Conservation (phyloP, 805 yeast species). For the Myxozyma udenii region DNA sequence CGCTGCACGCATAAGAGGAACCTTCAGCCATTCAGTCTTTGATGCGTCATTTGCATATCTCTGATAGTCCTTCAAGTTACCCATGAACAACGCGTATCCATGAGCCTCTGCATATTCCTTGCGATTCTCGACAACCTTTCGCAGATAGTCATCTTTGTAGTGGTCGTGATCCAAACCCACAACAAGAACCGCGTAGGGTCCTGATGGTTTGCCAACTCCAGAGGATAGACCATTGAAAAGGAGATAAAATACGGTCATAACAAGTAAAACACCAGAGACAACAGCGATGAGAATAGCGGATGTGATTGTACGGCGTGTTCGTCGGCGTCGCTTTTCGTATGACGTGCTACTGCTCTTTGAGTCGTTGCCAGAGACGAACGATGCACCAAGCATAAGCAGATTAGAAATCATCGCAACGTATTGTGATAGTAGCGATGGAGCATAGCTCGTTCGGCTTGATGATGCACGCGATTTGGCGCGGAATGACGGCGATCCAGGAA, state of each 20-base stretch:
- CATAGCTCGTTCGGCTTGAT: slow-evolving; percentile 8
- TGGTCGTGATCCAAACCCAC: slow-evolving; percentile 74
- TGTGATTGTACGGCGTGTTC: slow-evolving; percentile 11
- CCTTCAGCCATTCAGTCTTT: slow-evolving; percentile 55
- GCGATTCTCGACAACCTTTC: slow-evolving; percentile 75
- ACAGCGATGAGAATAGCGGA: slow-evolving; percentile 2
- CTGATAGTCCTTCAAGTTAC: slow-evolving; percentile 79
- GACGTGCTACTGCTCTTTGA: neutral
- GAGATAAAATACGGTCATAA: slow-evolving; percentile 1
- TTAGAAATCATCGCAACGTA: slow-evolving; percentile 3
- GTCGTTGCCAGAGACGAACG: neutral
- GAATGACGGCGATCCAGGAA: slow-evolving; percentile 20
- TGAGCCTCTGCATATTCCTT: slow-evolving; percentile 82
- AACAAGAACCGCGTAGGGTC: slow-evolving; percentile 57
- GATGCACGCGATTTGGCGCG: slow-evolving; percentile 17
- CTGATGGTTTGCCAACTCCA: slow-evolving; percentile 1
- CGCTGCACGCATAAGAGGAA: slow-evolving; percentile 75
- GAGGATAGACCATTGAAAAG: neutral
- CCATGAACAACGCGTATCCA: slow-evolving; percentile 75
- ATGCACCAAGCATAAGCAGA: neutral
- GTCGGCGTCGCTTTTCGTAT: slow-evolving; percentile 11
- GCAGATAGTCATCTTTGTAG: slow-evolving; percentile 56
- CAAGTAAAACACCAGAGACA: slow-evolving; percentile 1
- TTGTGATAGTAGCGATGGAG: slow-evolving; percentile 10
- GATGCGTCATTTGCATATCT: slow-evolving; percentile 5